Evolutionary conservation across 1,284 basidiomycete genomes (phyloP).

Genomic region (Moniliophthora roreri): DNA sequence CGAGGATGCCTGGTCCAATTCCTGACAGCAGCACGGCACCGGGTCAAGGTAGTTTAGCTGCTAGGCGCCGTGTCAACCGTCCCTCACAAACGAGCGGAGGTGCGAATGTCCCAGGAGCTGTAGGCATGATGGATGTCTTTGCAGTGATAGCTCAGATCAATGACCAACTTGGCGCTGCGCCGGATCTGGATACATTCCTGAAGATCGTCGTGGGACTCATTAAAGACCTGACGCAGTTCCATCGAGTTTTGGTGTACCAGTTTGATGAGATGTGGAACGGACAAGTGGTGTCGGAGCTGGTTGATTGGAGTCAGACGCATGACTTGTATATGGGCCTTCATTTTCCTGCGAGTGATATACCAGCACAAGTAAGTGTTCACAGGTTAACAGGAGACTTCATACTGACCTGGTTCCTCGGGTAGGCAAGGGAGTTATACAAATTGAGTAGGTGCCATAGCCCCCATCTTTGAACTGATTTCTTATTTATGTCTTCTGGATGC

Average conservation of each 20-base stretch:
- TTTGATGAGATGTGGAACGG: slow-evolving; percentile 76
- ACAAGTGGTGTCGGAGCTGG: slow-evolving; percentile 81
- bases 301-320: slow-evolving; percentile 80
- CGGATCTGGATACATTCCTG: slow-evolving; percentile 72
- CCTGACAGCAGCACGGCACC: slow-evolving; percentile 3
- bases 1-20: slow-evolving; percentile 18
- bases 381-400: neutral
- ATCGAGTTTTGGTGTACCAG: slow-evolving; percentile 88
- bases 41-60: slow-evolving; percentile 10
- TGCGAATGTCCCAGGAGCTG: slow-evolving; percentile 29
- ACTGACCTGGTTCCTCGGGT: neutral
- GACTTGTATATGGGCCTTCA: slow-evolving; percentile 78
- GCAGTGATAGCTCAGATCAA: slow-evolving; percentile 84
- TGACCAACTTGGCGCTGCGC: slow-evolving; percentile 75
- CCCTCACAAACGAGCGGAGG: slow-evolving; percentile 18
- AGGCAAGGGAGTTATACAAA: slow-evolving; percentile 48
- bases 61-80: slow-evolving; percentile 17
- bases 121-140: slow-evolving; percentile 81
- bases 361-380: slow-evolving; percentile 45
- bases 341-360: slow-evolving; percentile 65
- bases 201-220: slow-evolving; percentile 81
- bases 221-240: slow-evolving; percentile 83
- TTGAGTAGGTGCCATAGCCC: slow-evolving; percentile 35
- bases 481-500: too few species aligned
- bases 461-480: too few species aligned